Percentiles rank a stretch among this genome's conserved stretches.
Conservation (phyloP, 2,329 filamentous ascomycete genomes). For the Penicillium italicum region DNA sequence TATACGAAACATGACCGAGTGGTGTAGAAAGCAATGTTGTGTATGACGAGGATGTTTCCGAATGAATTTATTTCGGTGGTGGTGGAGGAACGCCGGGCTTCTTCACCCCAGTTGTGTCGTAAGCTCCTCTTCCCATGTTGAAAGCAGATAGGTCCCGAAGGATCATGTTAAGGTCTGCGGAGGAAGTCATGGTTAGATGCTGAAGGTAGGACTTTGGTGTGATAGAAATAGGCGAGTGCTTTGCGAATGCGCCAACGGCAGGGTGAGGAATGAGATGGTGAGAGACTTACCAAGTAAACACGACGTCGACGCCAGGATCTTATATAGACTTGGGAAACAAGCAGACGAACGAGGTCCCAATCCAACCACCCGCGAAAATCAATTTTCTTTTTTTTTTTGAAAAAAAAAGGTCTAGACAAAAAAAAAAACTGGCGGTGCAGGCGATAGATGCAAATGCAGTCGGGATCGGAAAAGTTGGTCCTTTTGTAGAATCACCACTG, state of each 20-base stretch:
- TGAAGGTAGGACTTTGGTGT: not conserved
- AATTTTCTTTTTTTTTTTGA: not conserved
- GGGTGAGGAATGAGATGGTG: conserved; percentile 17
- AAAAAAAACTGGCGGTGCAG: conserved; percentile 26
- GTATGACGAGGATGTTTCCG: conserved; percentile 18
- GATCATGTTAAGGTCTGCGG: conserved; percentile 40
- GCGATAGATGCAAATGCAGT: conserved; percentile 31
- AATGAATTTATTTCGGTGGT: conserved; percentile 35
- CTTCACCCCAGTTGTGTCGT: conserved; percentile 51
- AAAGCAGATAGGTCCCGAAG: conserved; percentile 39
- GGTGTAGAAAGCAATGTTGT: conserved; percentile 21
- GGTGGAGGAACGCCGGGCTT: conserved; percentile 47
- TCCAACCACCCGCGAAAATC: conserved; percentile 21
- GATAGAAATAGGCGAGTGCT: not conserved
- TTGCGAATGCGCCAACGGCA: conserved; percentile 2
- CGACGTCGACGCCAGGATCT: conserved; percentile 19
- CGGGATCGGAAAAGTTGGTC: conserved; percentile 36
- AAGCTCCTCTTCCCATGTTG: conserved; percentile 52
- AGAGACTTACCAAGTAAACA: conserved; percentile 22
- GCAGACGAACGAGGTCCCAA: conserved; percentile 22
- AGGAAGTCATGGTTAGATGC: conserved; percentile 32
- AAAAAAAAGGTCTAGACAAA: conserved; percentile 23
- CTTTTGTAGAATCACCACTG: conserved; percentile 34
- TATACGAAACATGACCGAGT: conserved; percentile 16
- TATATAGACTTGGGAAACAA: conserved; percentile 21